These are phyloP conservation scores for Ampelocalamus luodianensis DNA, from an alignment of 176 grass and related monocot species.

Conservation along the genomic window DNA sequence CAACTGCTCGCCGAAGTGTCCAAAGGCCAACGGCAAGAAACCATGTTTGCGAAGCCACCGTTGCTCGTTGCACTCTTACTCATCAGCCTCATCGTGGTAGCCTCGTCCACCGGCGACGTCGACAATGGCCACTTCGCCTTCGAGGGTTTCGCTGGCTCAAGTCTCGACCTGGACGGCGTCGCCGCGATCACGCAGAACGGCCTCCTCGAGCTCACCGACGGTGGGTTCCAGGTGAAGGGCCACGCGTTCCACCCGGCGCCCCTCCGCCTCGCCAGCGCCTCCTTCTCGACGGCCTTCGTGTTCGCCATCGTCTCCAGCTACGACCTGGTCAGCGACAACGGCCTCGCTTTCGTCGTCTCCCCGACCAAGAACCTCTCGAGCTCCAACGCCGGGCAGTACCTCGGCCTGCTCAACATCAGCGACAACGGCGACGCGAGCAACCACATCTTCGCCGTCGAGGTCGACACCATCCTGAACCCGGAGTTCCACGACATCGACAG, in stretches of 20 bases:
- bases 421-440: slow-evolving; percentile 14
- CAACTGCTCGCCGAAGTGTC: no score
- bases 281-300: slow-evolving; percentile 46
- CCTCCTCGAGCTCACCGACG: slow-evolving; percentile 32
- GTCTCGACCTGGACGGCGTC: slow-evolving; percentile 12
- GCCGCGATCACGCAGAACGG: slow-evolving; percentile 17
- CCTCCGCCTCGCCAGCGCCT: background rate
- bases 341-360: slow-evolving; percentile 29
- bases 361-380: background rate
- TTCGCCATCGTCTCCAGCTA: slow-evolving; percentile 30
- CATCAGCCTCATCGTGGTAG: background rate
- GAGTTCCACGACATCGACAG: slow-evolving; percentile 37
- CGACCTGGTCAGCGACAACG: background rate
- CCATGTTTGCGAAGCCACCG: no score
- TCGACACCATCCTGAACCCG: slow-evolving; percentile 42
- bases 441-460: slow-evolving; percentile 42
- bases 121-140: background rate
- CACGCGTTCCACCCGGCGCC: slow-evolving; percentile 29
- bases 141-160: background rate
- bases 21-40: no score
- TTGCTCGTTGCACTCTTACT: no score
- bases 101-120: background rate
- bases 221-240: slow-evolving; percentile 1
- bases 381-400: background rate
- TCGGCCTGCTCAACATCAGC: slow-evolving; percentile 28